A percentile compares a stretch with the other conserved stretches of the same genome.
phyloP scores from a whole-genome alignment of 2,329 filamentous ascomycete genomes.

The Phialocephala subalpina region DNA sequence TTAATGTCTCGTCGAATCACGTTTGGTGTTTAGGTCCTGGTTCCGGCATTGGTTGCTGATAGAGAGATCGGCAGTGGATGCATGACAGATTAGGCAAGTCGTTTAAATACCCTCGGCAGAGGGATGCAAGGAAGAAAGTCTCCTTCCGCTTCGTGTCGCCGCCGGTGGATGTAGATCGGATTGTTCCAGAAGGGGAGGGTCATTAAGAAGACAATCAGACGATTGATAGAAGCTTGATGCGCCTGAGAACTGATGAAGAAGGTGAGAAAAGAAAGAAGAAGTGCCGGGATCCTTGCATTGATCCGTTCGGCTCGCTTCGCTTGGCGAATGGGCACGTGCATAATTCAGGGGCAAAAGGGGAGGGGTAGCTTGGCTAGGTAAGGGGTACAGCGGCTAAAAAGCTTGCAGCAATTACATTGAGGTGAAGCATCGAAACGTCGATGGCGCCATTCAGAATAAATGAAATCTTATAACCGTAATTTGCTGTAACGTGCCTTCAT shows the following conservation, averaged over 20 bases:
- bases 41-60: conserved; percentile 22
- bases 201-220: too few relatives aligned
- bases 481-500: not conserved
- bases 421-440: too few relatives aligned
- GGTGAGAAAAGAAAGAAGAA: not conserved
- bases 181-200: not conserved
- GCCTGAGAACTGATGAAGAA: too few relatives aligned
- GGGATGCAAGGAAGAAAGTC: conserved; percentile 7
- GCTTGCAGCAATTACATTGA: not conserved
- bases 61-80: conserved; percentile 15
- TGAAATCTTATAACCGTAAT: not conserved
- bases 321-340: conserved; percentile 1
- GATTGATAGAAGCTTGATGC: too few relatives aligned
- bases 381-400: not conserved
- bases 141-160: conserved; percentile 15
- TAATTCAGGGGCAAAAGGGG: not conserved
- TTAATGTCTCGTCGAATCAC: conserved; percentile 17
- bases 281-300: not conserved
- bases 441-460: not conserved
- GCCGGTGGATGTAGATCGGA: not conserved
- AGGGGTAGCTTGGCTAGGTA: too few relatives aligned
- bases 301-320: conserved; percentile 1
- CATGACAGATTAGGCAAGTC: conserved; percentile 24
- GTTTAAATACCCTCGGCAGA: conserved; percentile 7
- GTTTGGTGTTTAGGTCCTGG: not conserved